Base-by-base conservation (phyloP, 176 grass and related monocot species). In the Avena insularis region DNA sequence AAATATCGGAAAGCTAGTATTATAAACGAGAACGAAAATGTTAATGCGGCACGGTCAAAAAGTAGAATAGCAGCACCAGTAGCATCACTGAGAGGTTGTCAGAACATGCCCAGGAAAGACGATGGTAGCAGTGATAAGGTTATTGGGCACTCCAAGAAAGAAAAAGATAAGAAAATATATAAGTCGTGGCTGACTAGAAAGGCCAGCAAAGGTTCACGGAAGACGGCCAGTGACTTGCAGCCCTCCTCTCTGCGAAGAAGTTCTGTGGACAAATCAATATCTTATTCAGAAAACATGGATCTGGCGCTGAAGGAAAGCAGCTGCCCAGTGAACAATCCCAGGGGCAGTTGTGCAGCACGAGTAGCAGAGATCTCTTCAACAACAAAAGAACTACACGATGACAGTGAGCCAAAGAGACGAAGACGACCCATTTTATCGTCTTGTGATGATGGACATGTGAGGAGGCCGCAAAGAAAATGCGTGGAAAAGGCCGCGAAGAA, bases 211-310 rank as follows among this genome's bases (percentile, higher is more conserved):
- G 12, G 51, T 72, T 72, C 45, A 47, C 19, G 19, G 19, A 73
- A 49, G 20, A 73, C 20, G 43, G 11, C 27, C 12, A 33, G 63
- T 66, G 29, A 35, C 12, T 66, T 66, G 63, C 27, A 66, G 27
- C 63, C 27, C 63, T 66, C 29, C 55, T 40, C 77, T 79, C 55
- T 79, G 20, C 54, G 13, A 3, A 79, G 56, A 79, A 38, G 36
- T 43, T 57, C 55, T 21, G 9, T 79, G 17, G 33, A 79, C 54
- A 79, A 38, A 60, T 43, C 77, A 43, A 21, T 13, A 23, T 35
- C 77, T 40, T n/a, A 19, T 23, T 79, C 36, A 43, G 36, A 80
- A 80, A 63, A 63, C 40, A 80, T 80, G 57, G 78, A 80, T 80
- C 57, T 27, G 78, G n/a, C 23, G 38, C 78, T 47, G 56, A 80